Percentiles rank a stretch among this genome's conserved stretches.
Conservation (phyloP, 2,329 filamentous ascomycete species). For the Talaromyces pinophilus region DNA sequence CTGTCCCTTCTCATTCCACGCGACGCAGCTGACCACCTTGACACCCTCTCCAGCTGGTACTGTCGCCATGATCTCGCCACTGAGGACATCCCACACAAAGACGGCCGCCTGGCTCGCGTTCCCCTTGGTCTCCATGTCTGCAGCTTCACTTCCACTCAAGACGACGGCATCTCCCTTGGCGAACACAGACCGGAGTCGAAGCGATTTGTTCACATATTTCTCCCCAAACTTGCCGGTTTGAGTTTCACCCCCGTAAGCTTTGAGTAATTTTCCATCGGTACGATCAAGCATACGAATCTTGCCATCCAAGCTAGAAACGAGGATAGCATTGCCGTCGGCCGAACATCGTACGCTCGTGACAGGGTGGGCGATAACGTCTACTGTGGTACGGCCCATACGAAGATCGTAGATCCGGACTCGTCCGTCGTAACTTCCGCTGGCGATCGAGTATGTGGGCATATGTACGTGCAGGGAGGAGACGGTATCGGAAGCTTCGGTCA, state of each 20-base stretch:
- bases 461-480: constrained; percentile 45
- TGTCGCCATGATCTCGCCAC: constrained; percentile 65
- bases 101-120: constrained; percentile 33
- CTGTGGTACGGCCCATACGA: constrained; percentile 68
- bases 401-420: constrained; percentile 80
- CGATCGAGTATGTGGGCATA: constrained; percentile 53
- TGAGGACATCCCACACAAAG: constrained; percentile 78
- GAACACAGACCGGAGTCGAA: constrained; percentile 74
- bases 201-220: constrained; percentile 62
- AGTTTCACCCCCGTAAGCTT: constrained; percentile 62
- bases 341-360: constrained; percentile 77
- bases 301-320: constrained; percentile 76
- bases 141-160: constrained; percentile 74
- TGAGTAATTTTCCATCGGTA: constrained; percentile 69
- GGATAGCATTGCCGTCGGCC: constrained; percentile 69
- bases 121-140: constrained; percentile 26
- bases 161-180: constrained; percentile 76
- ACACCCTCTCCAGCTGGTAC: constrained; percentile 50
- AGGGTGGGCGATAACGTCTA: constrained; percentile 65
- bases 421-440: constrained; percentile 81
- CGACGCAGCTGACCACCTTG: constrained; percentile 49
- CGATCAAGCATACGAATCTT: constrained; percentile 80
- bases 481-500: constrained; percentile 45
- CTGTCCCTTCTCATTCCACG: constrained; percentile 46
- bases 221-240: constrained; percentile 40